Conservation (phyloP, 1,284 basidiomycete species). For the Puccinia polysora region DNA sequence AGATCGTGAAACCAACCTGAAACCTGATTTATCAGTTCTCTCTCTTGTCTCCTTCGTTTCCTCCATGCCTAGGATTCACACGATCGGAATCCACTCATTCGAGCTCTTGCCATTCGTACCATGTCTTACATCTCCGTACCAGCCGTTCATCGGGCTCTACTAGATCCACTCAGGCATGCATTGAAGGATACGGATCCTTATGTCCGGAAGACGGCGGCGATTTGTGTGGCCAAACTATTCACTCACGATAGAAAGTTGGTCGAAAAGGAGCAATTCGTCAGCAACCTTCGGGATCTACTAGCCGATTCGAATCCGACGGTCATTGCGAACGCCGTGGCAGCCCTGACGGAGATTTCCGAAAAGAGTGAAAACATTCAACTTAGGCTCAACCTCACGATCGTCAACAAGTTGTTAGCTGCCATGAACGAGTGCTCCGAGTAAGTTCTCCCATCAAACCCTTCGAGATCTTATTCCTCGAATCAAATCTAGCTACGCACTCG, state of each 20-base stretch:
- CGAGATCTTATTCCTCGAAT: background rate
- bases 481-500: background rate
- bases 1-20: background rate
- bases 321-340: slow-evolving; percentile 87
- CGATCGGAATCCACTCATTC: slow-evolving; percentile 83
- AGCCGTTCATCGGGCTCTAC: slow-evolving; percentile 69
- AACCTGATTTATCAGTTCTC: background rate
- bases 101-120: slow-evolving; percentile 85
- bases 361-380: slow-evolving; percentile 77
- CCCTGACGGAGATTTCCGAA: slow-evolving; percentile 85
- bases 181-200: slow-evolving; percentile 86
- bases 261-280: slow-evolving; percentile 77
- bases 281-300: slow-evolving; percentile 77
- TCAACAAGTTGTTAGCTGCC: slow-evolving; percentile 76
- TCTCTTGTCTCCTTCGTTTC: background rate
- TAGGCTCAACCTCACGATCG: slow-evolving; percentile 72
- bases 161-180: slow-evolving; percentile 78
- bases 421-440: slow-evolving; percentile 87
- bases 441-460: slow-evolving; percentile 50
- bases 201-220: slow-evolving; percentile 92
- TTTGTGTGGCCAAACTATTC: slow-evolving; percentile 84
- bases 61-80: slow-evolving; percentile 67
- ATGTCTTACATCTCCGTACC: slow-evolving; percentile 93
- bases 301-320: slow-evolving; percentile 91
- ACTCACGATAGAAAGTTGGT: slow-evolving; percentile 75